These are phyloP conservation scores for Adansonia digitata DNA, from an alignment of 345 rosid genomes.

Conservation along the genomic window DNA sequence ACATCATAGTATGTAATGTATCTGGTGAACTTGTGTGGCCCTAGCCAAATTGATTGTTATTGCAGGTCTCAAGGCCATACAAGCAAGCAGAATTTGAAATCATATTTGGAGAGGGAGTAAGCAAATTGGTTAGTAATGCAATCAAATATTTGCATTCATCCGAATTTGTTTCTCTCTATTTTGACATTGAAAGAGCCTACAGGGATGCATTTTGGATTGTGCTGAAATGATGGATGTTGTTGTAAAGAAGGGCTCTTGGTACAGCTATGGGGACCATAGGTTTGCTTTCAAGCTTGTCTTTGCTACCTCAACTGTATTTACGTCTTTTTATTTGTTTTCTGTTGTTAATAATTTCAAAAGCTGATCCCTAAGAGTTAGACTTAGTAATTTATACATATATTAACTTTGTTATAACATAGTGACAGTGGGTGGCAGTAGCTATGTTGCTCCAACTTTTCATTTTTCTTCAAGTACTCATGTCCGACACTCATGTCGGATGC, in stretches of 20 bases:
- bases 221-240: constrained; percentile 83
- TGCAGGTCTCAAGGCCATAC: constrained; percentile 90
- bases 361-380: background rate
- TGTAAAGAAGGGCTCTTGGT: constrained; percentile 92
- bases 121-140: constrained; percentile 68
- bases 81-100: constrained; percentile 96
- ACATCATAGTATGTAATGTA: background rate
- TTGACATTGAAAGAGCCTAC: constrained; percentile 23
- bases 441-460: too few relatives aligned
- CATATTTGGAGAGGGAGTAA: constrained; percentile 91
- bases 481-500: too few relatives aligned
- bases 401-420: background rate
- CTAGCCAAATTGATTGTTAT: constrained; percentile 10
- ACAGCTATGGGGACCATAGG: constrained; percentile 91
- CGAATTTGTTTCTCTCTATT: background rate
- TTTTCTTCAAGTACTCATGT: too few relatives aligned
- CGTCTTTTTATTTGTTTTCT: background rate
- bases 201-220: constrained; percentile 92
- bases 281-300: constrained; percentile 21
- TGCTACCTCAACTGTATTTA: background rate
- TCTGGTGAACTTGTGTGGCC: background rate
- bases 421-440: background rate
- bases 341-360: background rate
- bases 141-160: constrained; percentile 1
- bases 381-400: background rate